Base-by-base conservation (phyloP, 306 rosid species). In the Cicer pinnatifidum region DNA sequence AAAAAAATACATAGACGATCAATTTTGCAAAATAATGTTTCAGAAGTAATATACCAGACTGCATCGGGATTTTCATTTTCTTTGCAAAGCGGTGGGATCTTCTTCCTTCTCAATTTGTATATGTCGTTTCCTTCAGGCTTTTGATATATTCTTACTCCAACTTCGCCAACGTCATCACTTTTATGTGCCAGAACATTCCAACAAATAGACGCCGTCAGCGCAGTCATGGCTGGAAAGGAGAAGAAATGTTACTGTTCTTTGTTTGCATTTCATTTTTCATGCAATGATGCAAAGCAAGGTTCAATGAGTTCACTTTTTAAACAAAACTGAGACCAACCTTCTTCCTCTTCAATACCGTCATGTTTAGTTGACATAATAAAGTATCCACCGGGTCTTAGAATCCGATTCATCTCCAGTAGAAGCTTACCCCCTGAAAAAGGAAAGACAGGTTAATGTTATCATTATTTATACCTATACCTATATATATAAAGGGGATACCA, bases 101-200 rank as follows among this genome's bases (percentile, higher is more conserved):
- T 91, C 88, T 83, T 94, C 84, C 97, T 88, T 83, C 99, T 89
- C 85, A 89, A 73, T 43, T 77, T 76, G 43, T 91, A 94, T 45
- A 91, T 88, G 57, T 85, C 96, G 71, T 94, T 91, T 48, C 93
- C 89, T 67, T 89, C 96, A 8, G 97, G 96, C 85, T 88, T 94
- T 88, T 94, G 97, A 73, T 94, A 91, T 79, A 94, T 86, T 85
- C 82, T 91, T 71, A 94, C 89, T 71, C 96, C 96, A 73, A 89
- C 88, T 71, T 94, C 98, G 39, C 90, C 83, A 40, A 87, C 81
- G 64, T 94, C 96, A 57, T 94, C 97, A 28, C 89, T 91, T 89
- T 89, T 94, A 81, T 89, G 92, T 11, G 97, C 98, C 85, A 94
- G 80, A 87, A 94, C 86, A 82, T 94, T 94, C 98, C 97, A 94